Percentiles rank a stretch among this genome's conserved stretches.
Conservation (phyloP, 352 stramenopile genomes). For the Phytopythium boreale region DNA sequence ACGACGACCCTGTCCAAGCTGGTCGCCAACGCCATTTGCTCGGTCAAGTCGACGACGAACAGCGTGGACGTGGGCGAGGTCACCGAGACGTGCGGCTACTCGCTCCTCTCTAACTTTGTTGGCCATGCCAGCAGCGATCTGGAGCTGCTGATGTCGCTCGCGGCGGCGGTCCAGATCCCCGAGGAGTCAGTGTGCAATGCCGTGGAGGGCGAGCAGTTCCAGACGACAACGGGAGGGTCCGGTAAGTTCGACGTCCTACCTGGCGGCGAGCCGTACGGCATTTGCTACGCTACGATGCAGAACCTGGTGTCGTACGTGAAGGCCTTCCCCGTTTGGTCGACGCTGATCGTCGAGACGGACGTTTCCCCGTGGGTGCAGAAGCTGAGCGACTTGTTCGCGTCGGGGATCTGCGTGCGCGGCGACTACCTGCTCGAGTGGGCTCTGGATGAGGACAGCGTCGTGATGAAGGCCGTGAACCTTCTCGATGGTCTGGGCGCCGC, state of each 20-base stretch:
- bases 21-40: slow-evolving; percentile 1
- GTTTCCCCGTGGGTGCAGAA: not conserved
- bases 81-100: slow-evolving; percentile 9
- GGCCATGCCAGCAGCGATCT: not conserved
- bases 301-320: slow-evolving; percentile 8
- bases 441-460: not conserved
- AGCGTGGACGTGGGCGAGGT: slow-evolving; percentile 4
- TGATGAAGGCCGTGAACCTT: slow-evolving; percentile 1
- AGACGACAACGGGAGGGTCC: not conserved
- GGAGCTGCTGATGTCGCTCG: not conserved
- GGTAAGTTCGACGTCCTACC: not conserved
- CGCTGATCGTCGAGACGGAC: not conserved
- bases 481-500: not conserved
- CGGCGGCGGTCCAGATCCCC: slow-evolving; percentile 3
- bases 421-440: slow-evolving; percentile 4
- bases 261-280: slow-evolving; percentile 4
- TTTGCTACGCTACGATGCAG: slow-evolving; percentile 7
- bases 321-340: slow-evolving; percentile 7
- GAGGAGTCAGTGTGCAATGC: not conserved
- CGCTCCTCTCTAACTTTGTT: slow-evolving; percentile 3
- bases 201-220: slow-evolving; percentile 1
- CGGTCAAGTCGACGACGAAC: slow-evolving; percentile 2
- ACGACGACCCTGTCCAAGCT: slow-evolving; percentile 2
- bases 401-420: slow-evolving; percentile 6
- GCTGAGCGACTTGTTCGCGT: slow-evolving; percentile 6